Conservation (phyloP, 169 alveolate genomes). For the Babesia bigemina region DNA sequence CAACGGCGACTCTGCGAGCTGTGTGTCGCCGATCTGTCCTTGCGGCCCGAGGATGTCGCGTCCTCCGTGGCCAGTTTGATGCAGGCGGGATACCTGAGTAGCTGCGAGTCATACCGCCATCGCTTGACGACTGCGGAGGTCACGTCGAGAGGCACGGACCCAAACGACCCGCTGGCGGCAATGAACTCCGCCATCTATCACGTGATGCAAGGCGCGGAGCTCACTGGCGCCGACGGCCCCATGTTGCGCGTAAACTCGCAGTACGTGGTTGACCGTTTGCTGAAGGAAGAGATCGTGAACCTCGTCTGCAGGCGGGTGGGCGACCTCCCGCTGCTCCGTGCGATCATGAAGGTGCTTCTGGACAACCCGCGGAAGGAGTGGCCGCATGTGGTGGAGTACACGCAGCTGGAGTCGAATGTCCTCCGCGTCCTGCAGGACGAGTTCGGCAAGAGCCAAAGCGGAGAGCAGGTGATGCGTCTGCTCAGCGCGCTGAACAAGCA, state of each 20-base stretch:
- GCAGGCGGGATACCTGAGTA: constrained; percentile 16
- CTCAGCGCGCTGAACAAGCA: constrained; percentile 56
- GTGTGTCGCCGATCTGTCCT: not conserved
- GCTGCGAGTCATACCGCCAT: constrained; percentile 44
- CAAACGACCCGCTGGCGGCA: constrained; percentile 25
- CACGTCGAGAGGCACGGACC: constrained; percentile 2
- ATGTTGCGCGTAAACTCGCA: constrained; percentile 2
- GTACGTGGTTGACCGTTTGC: constrained; percentile 14
- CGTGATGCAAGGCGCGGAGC: constrained; percentile 47
- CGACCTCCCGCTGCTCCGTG: constrained; percentile 42
- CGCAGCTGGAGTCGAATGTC: constrained; percentile 6
- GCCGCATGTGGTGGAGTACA: constrained; percentile 19
- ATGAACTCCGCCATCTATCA: constrained; percentile 39
- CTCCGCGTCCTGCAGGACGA: not conserved
- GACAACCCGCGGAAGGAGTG: constrained; percentile 25
- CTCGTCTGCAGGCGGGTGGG: constrained; percentile 60
- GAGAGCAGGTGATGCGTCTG: constrained; percentile 45
- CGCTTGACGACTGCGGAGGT: constrained; percentile 20
- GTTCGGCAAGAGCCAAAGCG: constrained; percentile 1
- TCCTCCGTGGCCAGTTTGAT: constrained; percentile 23
- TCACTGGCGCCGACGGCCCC: constrained; percentile 27
- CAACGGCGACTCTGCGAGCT: constrained; percentile 31
- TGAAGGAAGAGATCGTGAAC: constrained; percentile 53
- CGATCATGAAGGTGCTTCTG: constrained; percentile 56
- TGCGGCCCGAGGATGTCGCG: not conserved